A percentile compares a stretch with the other conserved stretches of the same genome.
phyloP scores from a whole-genome alignment of 179 eudicot species.

The Nepenthes alata region DNA sequence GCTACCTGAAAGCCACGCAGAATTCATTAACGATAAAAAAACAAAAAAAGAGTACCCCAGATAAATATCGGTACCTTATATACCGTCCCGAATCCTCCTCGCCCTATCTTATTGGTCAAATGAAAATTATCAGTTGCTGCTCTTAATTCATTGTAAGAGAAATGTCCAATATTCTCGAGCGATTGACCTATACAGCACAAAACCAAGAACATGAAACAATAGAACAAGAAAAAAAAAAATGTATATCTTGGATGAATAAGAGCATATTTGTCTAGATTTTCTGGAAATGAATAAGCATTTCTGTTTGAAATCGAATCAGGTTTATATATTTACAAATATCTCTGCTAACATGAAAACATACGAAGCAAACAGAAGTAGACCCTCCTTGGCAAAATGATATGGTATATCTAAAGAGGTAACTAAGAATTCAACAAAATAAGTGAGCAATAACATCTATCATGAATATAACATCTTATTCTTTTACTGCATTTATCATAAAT shows the following conservation, averaged over 20 bases:
- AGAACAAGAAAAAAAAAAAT: background rate
- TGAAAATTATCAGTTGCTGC: conserved; percentile 52
- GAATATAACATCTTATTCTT: background rate
- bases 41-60: background rate
- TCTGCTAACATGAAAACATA: background rate
- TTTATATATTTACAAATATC: background rate
- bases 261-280: no score
- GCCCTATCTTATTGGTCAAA: conserved; percentile 50
- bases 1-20: background rate
- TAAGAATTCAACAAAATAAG: background rate
- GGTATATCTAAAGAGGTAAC: no score
- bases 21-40: background rate
- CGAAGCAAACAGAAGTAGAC: background rate
- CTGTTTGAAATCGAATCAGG: background rate
- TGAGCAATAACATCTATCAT: background rate
- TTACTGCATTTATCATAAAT: background rate
- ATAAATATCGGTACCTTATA: conserved; percentile 41
- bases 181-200: conserved; percentile 26
- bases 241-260: no score
- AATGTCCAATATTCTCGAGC: conserved; percentile 37
- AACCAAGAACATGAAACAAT: background rate
- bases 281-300: background rate
- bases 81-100: conserved; percentile 79
- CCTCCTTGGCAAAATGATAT: no score
- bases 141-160: conserved; percentile 52